Conservation (phyloP, 306 rosid species). For the Herpetospermum pedunculosum region DNA sequence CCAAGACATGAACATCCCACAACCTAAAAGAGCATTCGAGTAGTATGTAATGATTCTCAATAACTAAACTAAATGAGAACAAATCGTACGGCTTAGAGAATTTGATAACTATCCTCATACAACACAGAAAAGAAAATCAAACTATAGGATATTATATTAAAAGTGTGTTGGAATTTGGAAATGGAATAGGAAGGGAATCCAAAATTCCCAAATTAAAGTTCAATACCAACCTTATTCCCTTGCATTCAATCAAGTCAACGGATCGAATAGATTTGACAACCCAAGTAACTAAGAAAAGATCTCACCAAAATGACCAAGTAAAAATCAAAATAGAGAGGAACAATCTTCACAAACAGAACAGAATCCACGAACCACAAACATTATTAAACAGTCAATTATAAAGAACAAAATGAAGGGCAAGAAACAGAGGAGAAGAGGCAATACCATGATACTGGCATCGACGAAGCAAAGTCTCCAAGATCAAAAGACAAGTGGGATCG, state of each 20-base stretch:
- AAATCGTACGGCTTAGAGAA: not conserved
- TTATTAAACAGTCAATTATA: not conserved
- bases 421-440: constrained; percentile 11
- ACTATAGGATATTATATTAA: not conserved
- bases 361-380: not conserved
- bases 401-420: not conserved
- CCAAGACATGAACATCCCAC: not conserved
- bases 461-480: constrained; percentile 69
- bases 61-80: not conserved
- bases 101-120: not conserved
- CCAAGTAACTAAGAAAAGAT: not conserved
- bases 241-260: not conserved
- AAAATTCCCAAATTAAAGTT: not conserved
- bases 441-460: constrained; percentile 88
- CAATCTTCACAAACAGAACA: constrained; percentile 1
- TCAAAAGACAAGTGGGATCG: constrained; percentile 66
- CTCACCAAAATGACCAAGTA: not conserved
- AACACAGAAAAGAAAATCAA: not conserved
- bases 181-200: not conserved
- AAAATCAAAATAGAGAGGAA: not conserved
- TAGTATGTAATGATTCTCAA: not conserved
- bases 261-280: constrained; percentile 1
- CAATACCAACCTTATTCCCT: constrained; percentile 2
- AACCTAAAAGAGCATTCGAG: not conserved
- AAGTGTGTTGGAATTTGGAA: not conserved